These are phyloP conservation scores for Neurospora terricola DNA, from an alignment of 495 filamentous ascomycete genomes.

Conservation along the genomic window DNA sequence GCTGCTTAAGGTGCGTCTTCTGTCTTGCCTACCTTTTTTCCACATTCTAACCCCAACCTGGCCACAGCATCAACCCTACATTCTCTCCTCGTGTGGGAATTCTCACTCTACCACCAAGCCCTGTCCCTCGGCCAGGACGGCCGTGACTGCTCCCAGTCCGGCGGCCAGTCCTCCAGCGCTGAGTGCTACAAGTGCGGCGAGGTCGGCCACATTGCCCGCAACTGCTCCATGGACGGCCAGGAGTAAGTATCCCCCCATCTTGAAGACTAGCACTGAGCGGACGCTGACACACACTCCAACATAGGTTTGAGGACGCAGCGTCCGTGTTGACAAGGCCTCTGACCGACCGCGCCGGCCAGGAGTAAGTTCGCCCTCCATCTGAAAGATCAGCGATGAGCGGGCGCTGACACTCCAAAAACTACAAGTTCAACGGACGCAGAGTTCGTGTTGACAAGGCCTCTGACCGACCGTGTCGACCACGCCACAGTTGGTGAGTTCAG, in stretches of 20 bases:
- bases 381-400: too few relatives aligned
- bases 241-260: neutral
- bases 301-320: neutral
- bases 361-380: too few relatives aligned
- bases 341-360: neutral
- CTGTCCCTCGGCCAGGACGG: conserved; percentile 63
- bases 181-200: conserved; percentile 99
- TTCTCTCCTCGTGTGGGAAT: neutral
- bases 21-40: neutral
- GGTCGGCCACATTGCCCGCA: conserved; percentile 93
- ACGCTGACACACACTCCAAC: neutral
- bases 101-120: neutral
- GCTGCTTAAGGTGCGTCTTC: neutral
- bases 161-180: conserved; percentile 28
- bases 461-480: neutral
- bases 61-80: neutral
- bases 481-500: neutral
- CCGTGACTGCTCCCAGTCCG: conserved; percentile 66
- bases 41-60: neutral
- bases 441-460: neutral
- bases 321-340: neutral
- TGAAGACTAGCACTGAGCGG: neutral
- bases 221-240: conserved; percentile 45
- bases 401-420: too few relatives aligned
- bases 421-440: neutral